Percentiles rank a stretch among this genome's conserved stretches.
Evolutionary conservation across 768 basidiomycete genomes (phyloP).

Genomic region (Pleurotus giganteus): DNA sequence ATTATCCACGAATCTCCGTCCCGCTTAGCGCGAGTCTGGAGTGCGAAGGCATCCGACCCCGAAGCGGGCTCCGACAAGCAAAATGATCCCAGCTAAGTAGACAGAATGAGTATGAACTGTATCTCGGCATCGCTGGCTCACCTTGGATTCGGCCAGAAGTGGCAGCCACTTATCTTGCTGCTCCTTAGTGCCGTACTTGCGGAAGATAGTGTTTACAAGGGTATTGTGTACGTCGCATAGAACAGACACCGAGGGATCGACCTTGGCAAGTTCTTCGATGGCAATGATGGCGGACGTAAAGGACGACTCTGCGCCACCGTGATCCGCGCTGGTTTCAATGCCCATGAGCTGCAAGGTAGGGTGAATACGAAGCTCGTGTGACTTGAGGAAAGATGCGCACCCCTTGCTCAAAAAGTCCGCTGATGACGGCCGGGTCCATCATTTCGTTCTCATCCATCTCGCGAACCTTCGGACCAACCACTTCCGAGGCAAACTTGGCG

Average conservation of each 20-base stretch:
- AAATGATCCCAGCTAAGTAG: slow-evolving; percentile 84
- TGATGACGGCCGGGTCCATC: slow-evolving; percentile 88
- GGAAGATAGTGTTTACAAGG: slow-evolving; percentile 91
- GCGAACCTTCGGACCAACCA: slow-evolving; percentile 85
- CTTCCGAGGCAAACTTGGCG: slow-evolving; percentile 82
- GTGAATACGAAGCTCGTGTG: slow-evolving; percentile 1
- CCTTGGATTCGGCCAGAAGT: slow-evolving; percentile 74
- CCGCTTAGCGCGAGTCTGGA: slow-evolving; percentile 89
- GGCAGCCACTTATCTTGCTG: slow-evolving; percentile 91
- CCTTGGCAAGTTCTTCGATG: slow-evolving; percentile 94
- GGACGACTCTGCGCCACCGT: slow-evolving; percentile 85
- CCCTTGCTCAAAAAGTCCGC: slow-evolving; percentile 92
- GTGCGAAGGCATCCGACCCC: slow-evolving; percentile 95
- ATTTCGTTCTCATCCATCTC: slow-evolving; percentile 98
- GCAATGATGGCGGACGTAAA: slow-evolving; percentile 96
- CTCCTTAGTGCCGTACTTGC: slow-evolving; percentile 80
- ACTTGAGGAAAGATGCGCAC: too few species aligned
- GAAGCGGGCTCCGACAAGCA: slow-evolving; percentile 91
- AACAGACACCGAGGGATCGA: slow-evolving; percentile 96
- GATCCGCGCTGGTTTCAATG: slow-evolving; percentile 83
- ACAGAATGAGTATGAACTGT: not conserved
- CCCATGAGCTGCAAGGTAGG: slow-evolving; percentile 85
- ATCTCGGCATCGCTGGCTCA: slow-evolving; percentile 22
- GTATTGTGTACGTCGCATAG: slow-evolving; percentile 99
- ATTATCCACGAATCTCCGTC: slow-evolving; percentile 84